Evolutionary conservation across 495 filamentous ascomycete species (phyloP).

Genomic region (Evansstolkia leycettana): DNA sequence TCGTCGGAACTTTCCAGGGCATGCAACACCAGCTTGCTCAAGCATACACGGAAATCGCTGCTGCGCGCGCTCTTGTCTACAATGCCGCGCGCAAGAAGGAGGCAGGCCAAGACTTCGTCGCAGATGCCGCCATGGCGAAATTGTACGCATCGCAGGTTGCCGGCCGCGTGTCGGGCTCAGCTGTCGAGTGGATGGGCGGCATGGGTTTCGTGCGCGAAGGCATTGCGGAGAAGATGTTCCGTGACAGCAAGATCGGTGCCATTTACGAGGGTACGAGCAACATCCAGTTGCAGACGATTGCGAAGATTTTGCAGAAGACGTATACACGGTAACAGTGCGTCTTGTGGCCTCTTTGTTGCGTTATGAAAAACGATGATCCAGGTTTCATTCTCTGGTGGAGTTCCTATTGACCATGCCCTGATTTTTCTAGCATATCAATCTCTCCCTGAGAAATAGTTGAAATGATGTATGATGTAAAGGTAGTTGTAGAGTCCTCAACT

Average conservation of each 20-base stretch:
- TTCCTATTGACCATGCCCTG: no score
- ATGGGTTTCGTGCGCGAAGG: slow-evolving; percentile 96
- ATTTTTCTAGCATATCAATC: no score
- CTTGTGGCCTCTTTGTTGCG: no score
- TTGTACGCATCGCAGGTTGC: slow-evolving; percentile 90
- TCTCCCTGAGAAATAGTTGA: no score
- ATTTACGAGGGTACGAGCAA: slow-evolving; percentile 95
- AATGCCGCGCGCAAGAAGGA: slow-evolving; percentile 98
- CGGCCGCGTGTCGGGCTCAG: slow-evolving; percentile 69
- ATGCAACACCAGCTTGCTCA: slow-evolving; percentile 99
- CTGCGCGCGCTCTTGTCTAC: slow-evolving; percentile 84
- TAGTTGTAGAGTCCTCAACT: neutral
- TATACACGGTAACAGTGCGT: slow-evolving; percentile 41
- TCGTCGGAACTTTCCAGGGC: slow-evolving; percentile 91
- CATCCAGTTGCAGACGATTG: slow-evolving; percentile 84
- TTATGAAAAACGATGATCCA: no score
- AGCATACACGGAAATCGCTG: slow-evolving; percentile 84
- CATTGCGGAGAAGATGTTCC: slow-evolving; percentile 94
- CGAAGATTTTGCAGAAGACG: slow-evolving; percentile 82
- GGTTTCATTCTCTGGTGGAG: no score
- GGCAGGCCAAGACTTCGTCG: slow-evolving; percentile 86
- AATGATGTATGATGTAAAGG: no score
- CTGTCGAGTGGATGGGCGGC: slow-evolving; percentile 98
- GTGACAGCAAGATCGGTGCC: slow-evolving; percentile 96
- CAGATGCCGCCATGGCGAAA: slow-evolving; percentile 97